Base-by-base conservation (phyloP, 164 flowering plant genomes). In the Vitis rupestris region DNA sequence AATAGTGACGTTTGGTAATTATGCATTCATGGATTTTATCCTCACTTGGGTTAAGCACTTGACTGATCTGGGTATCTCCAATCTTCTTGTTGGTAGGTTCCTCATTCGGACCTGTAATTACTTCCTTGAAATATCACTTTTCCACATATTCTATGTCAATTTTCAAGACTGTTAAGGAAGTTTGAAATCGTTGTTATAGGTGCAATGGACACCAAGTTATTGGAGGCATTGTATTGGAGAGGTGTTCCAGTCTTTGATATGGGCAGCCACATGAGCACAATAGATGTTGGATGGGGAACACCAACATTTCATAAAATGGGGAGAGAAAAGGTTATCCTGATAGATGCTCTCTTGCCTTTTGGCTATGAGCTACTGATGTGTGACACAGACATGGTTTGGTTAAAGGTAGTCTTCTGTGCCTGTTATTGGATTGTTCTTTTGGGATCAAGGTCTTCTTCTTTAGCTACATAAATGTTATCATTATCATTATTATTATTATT, bases 321-420 rank as follows among this genome's bases (percentile, higher is more conserved):
- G 19, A 85, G 98, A 76, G 97, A 96, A 80, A 96, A 96, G 68
- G 99, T 92, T 65, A 76, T 86, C 52, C 78, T 96, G 53, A 93
- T 96, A 67, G 86, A 96, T 76, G 77, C 92, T 10, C 72, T 96
- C 72, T 87, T 96, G 37, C 97, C 98, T 66, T 96, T 77, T 74
- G 98, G 98, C 7, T 87, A 68, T 74, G 99, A 96, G 78, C 72
- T 96, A 55, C 78, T 96, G 66, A 96, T 96, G 99, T 96, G 99
- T 68, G 99, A 96, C 67, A 93, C 99, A 3, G 99, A 96, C 79
- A 93, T 92, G 99, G 99, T 93, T 74, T 96, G 99, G 98, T 78
- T 94, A 66, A 94, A 94, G 98, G 99, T 94, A 84, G 53, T 15
- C 50, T 72, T 74, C 69, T 54, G 13, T 48, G 15, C 13, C 37